Evolutionary conservation across 345 rosid genomes (phyloP).

Genomic region (Melaleuca quinquenervia): DNA sequence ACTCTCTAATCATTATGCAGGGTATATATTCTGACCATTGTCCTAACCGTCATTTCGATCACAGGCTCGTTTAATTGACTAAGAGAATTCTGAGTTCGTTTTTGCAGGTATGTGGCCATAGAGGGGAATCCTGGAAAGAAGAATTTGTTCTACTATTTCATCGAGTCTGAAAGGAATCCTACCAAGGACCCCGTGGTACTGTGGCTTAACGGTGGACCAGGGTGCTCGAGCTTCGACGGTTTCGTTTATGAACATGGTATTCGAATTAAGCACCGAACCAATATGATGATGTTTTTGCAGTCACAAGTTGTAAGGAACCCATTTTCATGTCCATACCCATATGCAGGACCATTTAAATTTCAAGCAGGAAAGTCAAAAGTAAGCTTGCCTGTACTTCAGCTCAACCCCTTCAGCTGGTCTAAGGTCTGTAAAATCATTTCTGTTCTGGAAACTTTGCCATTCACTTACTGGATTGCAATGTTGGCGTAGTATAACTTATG

Average conservation of each 20-base stretch:
- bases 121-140: conserved; percentile 10
- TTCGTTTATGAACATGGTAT: conserved; percentile 39
- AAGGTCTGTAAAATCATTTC: conserved; percentile 2
- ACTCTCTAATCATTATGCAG: conserved; percentile 27
- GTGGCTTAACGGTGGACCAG: conserved; percentile 47
- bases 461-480: neutral
- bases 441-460: neutral
- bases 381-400: conserved; percentile 18
- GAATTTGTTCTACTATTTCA: conserved; percentile 31
- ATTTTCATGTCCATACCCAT: neutral
- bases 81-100: neutral
- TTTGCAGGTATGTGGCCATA: conserved; percentile 21
- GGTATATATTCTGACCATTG: neutral
- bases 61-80: neutral
- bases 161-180: conserved; percentile 20
- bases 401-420: conserved; percentile 24
- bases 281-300: neutral
- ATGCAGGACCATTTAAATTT: conserved; percentile 46
- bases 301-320: too few species aligned
- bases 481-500: neutral
- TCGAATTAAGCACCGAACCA: too few species aligned
- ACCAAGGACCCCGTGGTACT: conserved; percentile 21
- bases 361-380: conserved; percentile 13
- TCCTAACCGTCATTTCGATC: neutral
- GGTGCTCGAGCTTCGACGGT: conserved; percentile 41